Conservation (phyloP, 2,329 filamentous ascomycete genomes). For the Xenoacremonium recifei region DNA sequence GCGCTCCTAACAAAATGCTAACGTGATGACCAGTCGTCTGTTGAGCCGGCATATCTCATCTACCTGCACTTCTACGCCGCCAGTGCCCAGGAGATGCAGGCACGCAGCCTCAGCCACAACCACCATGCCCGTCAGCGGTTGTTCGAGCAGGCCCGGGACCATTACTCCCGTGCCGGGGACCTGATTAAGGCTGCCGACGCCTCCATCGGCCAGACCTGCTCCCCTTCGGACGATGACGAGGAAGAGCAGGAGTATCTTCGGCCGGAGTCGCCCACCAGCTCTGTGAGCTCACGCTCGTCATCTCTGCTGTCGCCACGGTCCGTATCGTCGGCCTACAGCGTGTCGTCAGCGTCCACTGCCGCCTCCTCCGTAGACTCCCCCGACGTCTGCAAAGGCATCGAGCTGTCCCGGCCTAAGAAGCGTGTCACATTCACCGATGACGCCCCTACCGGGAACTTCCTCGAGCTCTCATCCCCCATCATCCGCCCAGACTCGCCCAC, state of each 20-base stretch:
- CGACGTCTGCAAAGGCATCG: constrained; percentile 12
- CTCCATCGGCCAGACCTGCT: constrained; percentile 38
- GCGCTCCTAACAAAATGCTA: constrained; percentile 9
- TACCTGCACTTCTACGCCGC: constrained; percentile 63
- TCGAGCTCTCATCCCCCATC: too few species aligned
- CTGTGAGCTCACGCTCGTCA: constrained; percentile 39
- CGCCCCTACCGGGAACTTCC: too few species aligned
- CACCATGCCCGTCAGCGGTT: constrained; percentile 47
- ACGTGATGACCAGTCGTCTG: constrained; percentile 28
- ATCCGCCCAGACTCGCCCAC: constrained; percentile 61
- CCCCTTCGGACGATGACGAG: too few species aligned
- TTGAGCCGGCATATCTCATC: constrained; percentile 55
- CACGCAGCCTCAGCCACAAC: constrained; percentile 44
- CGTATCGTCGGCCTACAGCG: constrained; percentile 20
- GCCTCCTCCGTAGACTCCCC: constrained; percentile 34
- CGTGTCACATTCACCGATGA: constrained; percentile 27
- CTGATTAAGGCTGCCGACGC: constrained; percentile 48
- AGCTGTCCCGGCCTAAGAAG: background rate
- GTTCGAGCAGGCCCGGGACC: constrained; percentile 49
- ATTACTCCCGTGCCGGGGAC: constrained; percentile 49
- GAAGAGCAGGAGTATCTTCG: too few species aligned
- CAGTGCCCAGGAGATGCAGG: constrained; percentile 57
- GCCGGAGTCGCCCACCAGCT: constrained; percentile 47
- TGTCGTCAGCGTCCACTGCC: constrained; percentile 48
- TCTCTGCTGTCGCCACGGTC: constrained; percentile 21